Evolutionary conservation across 768 basidiomycete species (phyloP).

Genomic region (Tulasnella sp.): DNA sequence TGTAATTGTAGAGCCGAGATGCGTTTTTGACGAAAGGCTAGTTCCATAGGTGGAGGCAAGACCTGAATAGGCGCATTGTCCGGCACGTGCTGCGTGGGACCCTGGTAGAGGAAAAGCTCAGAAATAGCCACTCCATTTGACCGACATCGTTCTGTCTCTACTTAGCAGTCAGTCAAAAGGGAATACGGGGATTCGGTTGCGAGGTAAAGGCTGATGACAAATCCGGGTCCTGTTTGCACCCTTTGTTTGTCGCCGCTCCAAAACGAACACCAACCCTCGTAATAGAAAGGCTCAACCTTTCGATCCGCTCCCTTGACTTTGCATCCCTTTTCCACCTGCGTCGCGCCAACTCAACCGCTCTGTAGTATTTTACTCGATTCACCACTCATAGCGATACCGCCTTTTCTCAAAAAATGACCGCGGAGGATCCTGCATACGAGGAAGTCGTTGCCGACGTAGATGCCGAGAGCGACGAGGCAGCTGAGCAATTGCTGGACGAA

Average conservation of each 20-base stretch:
- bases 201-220: too few relatives aligned
- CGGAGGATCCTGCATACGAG: background rate
- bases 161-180: too few relatives aligned
- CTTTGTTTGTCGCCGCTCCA: background rate
- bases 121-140: too few relatives aligned
- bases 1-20: too few relatives aligned
- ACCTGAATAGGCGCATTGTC: too few relatives aligned
- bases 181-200: too few relatives aligned
- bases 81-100: too few relatives aligned
- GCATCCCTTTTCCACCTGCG: background rate
- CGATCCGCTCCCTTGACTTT: background rate
- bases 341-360: background rate
- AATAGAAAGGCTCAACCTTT: background rate
- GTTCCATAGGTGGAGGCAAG: too few relatives aligned
- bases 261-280: background rate
- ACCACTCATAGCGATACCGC: background rate
- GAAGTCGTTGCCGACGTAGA: background rate
- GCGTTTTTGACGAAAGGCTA: too few relatives aligned
- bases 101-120: too few relatives aligned
- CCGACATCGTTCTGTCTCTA: too few relatives aligned
- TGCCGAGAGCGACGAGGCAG: background rate
- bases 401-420: background rate
- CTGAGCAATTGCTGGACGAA: background rate
- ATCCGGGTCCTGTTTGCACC: background rate
- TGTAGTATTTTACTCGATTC: background rate